Percentiles rank a stretch among this genome's conserved stretches.
Evolutionary conservation across 305 asterid species (phyloP).

Genomic region (Fraxinus dipetala): DNA sequence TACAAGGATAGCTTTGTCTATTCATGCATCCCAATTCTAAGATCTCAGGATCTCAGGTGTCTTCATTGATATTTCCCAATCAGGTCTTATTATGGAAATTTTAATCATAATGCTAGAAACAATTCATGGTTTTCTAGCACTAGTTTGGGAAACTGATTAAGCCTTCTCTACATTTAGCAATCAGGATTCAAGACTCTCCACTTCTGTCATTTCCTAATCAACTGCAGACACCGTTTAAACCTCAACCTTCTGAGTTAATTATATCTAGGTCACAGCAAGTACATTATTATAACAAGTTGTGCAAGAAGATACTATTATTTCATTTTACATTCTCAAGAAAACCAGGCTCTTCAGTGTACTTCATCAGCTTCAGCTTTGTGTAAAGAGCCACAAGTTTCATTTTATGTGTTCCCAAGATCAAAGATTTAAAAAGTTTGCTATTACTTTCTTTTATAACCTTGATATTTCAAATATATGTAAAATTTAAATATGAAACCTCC

Average conservation of each 20-base stretch:
- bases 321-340: constrained; percentile 10
- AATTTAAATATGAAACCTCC: background rate
- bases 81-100: background rate
- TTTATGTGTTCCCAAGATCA: background rate
- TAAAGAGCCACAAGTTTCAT: constrained; percentile 11
- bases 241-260: background rate
- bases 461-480: background rate
- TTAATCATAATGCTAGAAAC: background rate
- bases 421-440: background rate
- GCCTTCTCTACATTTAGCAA: background rate
- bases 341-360: background rate
- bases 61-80: background rate
- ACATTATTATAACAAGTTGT: background rate
- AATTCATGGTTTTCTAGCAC: background rate
- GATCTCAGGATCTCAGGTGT: background rate
- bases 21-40: background rate
- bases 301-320: background rate
- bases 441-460: constrained; percentile 3
- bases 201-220: background rate
- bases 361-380: constrained; percentile 10
- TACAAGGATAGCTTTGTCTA: background rate
- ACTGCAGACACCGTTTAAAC: background rate
- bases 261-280: constrained; percentile 4
- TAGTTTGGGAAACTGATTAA: background rate
- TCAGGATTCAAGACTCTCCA: background rate